Base-by-base conservation (phyloP, 2,329 filamentous ascomycete genomes). In the Colletotrichum sp. region DNA sequence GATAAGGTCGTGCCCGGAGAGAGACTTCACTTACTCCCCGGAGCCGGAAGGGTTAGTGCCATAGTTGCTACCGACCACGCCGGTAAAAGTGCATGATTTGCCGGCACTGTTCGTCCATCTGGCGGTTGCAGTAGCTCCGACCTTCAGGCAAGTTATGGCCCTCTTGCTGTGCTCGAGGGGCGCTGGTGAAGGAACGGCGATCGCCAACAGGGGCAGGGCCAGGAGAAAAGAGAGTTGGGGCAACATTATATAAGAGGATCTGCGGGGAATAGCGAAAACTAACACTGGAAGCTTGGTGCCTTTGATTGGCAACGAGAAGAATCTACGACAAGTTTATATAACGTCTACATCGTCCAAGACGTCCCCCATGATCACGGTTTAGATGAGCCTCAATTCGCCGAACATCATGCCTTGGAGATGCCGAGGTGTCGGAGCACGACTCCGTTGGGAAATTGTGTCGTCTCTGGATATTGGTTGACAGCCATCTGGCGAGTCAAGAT, bases 31-130 rank as follows among this genome's bases (percentile, higher is more conserved):
- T 67, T 79, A 89, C 87, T 88, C 86, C 80, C 87, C 87, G 1
- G 79, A 80, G 28, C 83, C 83, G 3, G 80, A 81, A 55, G 78
- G 79, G 58, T 87, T 88, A 0, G 80, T 79, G n/a, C 88, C 88
- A 64, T 85, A 89, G 78, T 89, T 89, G 73, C 86, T 86, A 3
- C 88, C 88, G 2, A 89, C 88, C 4, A 82, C 79, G 8, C 87
- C 87, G 0, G 80, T 84, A 78, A 85, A 89, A 1, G 82, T 85
- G 76, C 88, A 89, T 2, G 80, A 81, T 76, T 86, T 78, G 0
- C 86, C 86, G 0, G 82, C 85, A 62, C 81, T 80, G 62, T 89
- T 87, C 3, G 82, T 88, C 88, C 88, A 89, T 25, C 77, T 82
- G 13, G 87, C 88, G 8, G 85, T 88, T 6, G 87, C 87, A 2